A percentile compares a stretch with the other conserved stretches of the same genome.
Conservation (phyloP, 345 rosid species). For the Odontarrhena argentea region DNA sequence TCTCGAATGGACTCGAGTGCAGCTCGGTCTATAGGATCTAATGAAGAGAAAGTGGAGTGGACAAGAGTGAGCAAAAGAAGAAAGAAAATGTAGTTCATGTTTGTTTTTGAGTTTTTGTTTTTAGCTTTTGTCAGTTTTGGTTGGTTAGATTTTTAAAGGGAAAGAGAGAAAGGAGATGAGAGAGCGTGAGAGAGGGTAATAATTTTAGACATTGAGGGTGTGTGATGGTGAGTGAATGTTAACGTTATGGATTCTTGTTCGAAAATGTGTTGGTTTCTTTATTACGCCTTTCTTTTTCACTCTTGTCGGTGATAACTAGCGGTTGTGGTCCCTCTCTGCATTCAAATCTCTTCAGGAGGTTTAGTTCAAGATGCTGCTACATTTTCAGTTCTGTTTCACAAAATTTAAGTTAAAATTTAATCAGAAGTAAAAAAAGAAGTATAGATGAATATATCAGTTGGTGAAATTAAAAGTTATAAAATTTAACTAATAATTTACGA, state of each 20-base stretch:
- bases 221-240: slow-evolving; percentile 39
- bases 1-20: slow-evolving; percentile 52
- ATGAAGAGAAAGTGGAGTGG: slow-evolving; percentile 34
- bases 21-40: slow-evolving; percentile 35
- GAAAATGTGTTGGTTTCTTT: slow-evolving; percentile 40
- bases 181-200: slow-evolving; percentile 34
- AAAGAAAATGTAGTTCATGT: slow-evolving; percentile 26
- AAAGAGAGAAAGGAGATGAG: slow-evolving; percentile 12
- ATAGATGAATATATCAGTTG: no score
- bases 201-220: slow-evolving; percentile 31
- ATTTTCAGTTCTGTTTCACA: no score
- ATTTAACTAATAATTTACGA: no score
- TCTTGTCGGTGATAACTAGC: slow-evolving; percentile 39
- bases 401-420: no score
- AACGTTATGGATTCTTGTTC: slow-evolving; percentile 40
- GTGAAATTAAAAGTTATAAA: no score
- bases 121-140: slow-evolving; percentile 16
- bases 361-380: slow-evolving; percentile 8
- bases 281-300: slow-evolving; percentile 32
- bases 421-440: no score
- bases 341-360: slow-evolving; percentile 30
- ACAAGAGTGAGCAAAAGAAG: slow-evolving; percentile 29
- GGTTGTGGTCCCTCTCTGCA: slow-evolving; percentile 39
- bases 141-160: slow-evolving; percentile 21
- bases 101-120: neutral